These are phyloP conservation scores for Wickerhamomyces queroliae DNA, from an alignment of 805 yeast genomes.

Conservation along the genomic window DNA sequence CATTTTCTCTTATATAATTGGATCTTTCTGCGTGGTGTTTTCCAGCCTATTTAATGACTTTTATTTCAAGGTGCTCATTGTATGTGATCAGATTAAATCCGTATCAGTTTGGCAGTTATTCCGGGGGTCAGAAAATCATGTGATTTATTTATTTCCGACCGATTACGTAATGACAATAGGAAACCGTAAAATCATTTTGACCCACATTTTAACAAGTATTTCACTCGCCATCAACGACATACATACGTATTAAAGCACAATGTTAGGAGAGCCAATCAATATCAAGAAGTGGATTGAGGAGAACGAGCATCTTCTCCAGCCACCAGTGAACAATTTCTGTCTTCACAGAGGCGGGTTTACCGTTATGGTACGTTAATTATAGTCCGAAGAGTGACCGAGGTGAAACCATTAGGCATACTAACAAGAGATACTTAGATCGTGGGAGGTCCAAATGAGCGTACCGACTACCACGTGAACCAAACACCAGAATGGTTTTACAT, in stretches of 20 bases:
- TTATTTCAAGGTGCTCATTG: no score
- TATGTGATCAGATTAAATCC: no score
- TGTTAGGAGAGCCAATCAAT: conserved; percentile 62
- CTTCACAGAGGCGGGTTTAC: conserved; percentile 90
- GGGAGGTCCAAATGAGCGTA: conserved; percentile 93
- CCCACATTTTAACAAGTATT: no score
- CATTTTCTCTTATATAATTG: no score
- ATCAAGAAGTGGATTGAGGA: conserved; percentile 77
- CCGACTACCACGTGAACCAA: conserved; percentile 89
- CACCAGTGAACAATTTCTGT: conserved; percentile 90
- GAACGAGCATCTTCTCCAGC: conserved; percentile 69
- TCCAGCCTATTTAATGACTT: no score
- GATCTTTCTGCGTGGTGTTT: no score
- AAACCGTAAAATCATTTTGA: no score
- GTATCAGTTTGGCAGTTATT: no score
- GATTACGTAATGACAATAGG: no score
- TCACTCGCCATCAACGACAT: neutral
- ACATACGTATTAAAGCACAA: neutral
- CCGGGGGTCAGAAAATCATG: no score
- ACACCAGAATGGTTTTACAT: conserved; percentile 94
- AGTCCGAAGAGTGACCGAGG: neutral
- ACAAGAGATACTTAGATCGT: conserved; percentile 42
- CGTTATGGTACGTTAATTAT: conserved; percentile 51
- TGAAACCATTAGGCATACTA: neutral
- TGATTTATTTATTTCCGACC: no score